Percentiles rank a stretch among this genome's conserved stretches.
These are phyloP conservation scores for Diplodia scrobiculata DNA, from an alignment of 2,329 filamentous ascomycete genomes.

Conservation along the genomic window DNA sequence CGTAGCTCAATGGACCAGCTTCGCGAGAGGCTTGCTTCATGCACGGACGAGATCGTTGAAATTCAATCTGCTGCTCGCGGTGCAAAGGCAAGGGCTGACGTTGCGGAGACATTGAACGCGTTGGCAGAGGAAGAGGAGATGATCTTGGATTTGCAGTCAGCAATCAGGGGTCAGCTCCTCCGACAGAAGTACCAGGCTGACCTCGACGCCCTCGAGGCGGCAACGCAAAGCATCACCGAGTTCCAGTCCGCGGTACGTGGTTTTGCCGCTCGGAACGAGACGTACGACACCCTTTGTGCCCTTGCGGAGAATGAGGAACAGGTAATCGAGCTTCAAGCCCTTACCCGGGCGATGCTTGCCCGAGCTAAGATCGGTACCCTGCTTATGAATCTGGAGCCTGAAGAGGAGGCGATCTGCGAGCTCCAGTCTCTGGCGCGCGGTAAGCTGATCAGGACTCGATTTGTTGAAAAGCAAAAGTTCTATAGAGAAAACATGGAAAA, in stretches of 20 bases:
- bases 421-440: constrained; percentile 75
- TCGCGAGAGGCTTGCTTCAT: constrained; percentile 5
- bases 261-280: constrained; percentile 63
- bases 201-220: constrained; percentile 58
- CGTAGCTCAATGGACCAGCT: constrained; percentile 4
- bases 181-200: constrained; percentile 50
- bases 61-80: constrained; percentile 31
- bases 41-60: constrained; percentile 4
- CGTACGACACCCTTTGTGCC: constrained; percentile 66
- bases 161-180: constrained; percentile 53
- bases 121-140: constrained; percentile 50
- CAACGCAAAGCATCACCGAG: constrained; percentile 59
- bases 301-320: constrained; percentile 69
- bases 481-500: constrained; percentile 98
- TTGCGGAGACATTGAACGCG: constrained; percentile 15
- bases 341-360: constrained; percentile 76
- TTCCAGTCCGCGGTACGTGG: constrained; percentile 71
- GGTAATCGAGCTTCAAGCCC: constrained; percentile 70
- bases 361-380: constrained; percentile 72
- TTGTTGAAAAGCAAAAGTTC: constrained; percentile 81
- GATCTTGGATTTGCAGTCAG: constrained; percentile 56
- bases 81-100: constrained; percentile 34
- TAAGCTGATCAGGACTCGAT: constrained; percentile 70
- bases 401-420: constrained; percentile 74
- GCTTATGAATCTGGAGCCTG: constrained; percentile 75